Conservation (phyloP, 106 monocot genomes). For the Apostasia shenzhenica region DNA sequence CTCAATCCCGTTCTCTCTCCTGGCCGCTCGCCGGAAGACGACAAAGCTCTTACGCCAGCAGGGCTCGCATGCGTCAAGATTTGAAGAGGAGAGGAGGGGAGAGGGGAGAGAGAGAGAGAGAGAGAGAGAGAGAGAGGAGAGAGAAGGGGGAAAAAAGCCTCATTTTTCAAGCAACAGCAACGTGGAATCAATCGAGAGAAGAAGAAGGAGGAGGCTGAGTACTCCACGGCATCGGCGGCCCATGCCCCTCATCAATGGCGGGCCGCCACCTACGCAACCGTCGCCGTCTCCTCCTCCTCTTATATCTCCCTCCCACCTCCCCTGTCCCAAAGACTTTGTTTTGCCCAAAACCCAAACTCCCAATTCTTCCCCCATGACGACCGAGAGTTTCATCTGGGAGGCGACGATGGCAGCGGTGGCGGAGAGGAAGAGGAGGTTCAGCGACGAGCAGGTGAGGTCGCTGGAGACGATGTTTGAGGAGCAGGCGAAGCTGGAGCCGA, state of each 20-base stretch:
- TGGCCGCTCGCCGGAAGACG: too few species aligned
- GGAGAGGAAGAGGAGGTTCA: slow-evolving; percentile 48
- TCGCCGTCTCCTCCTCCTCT: too few species aligned
- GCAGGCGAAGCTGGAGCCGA: slow-evolving; percentile 60
- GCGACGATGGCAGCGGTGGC: background rate
- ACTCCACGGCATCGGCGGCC: background rate
- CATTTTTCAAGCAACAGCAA: background rate
- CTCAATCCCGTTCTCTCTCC: too few species aligned
- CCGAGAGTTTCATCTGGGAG: background rate
- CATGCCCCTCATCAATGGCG: background rate
- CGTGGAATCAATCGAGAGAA: background rate
- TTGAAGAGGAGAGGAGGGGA: background rate
- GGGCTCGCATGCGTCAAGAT: too few species aligned
- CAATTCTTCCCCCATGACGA: background rate
- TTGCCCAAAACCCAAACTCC: too few species aligned
- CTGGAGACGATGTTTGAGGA: slow-evolving; percentile 62
- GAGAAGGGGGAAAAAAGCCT: background rate
- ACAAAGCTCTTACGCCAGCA: too few species aligned
- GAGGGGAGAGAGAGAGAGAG: background rate
- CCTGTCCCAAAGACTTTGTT: background rate
- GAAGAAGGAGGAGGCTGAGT: background rate
- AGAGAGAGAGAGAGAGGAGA: background rate
- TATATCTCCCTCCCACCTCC: background rate
- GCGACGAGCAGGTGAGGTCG: slow-evolving; percentile 55
- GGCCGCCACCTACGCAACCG: too few species aligned